Evolutionary conservation across 1,284 basidiomycete genomes (phyloP).

Genomic region (Uromyces viciae-fabae): DNA sequence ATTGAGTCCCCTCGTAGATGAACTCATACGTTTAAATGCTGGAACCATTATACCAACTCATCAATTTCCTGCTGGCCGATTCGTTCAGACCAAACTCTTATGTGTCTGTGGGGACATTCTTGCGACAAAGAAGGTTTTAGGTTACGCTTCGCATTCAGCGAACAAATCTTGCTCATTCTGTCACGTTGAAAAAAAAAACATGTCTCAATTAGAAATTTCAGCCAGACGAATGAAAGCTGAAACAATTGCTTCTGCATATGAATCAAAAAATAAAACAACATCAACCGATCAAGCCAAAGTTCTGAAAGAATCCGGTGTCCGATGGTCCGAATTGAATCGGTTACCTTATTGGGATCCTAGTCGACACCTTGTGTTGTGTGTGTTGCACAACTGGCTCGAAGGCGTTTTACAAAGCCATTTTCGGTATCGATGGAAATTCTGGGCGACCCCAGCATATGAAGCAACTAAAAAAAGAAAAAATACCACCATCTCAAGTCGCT

Average conservation of each 20-base stretch:
- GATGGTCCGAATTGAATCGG: conserved; percentile 30
- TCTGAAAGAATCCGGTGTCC: background rate
- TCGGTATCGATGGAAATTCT: conserved; percentile 13
- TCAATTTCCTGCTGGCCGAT: conserved; percentile 21
- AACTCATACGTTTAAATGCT: conserved; percentile 28
- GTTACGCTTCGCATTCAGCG: background rate
- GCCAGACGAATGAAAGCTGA: background rate
- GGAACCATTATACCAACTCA: conserved; percentile 23
- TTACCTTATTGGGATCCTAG: conserved; percentile 17
- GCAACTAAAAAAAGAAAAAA: background rate
- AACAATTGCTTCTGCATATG: background rate
- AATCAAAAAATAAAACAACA: background rate
- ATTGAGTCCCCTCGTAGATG: conserved; percentile 26
- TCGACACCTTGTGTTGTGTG: background rate
- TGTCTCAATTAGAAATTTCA: background rate
- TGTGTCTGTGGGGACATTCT: conserved; percentile 1
- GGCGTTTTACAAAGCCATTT: conserved; percentile 5
- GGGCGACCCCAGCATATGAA: background rate
- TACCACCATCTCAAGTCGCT: background rate
- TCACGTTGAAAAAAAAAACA: background rate
- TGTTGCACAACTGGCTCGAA: conserved; percentile 38
- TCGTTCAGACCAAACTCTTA: background rate
- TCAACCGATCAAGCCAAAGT: background rate
- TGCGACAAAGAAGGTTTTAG: conserved; percentile 17
- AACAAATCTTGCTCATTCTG: conserved; percentile 18